Evolutionary conservation across 768 basidiomycete genomes (phyloP).

Genomic region (Leccinum boreale): DNA sequence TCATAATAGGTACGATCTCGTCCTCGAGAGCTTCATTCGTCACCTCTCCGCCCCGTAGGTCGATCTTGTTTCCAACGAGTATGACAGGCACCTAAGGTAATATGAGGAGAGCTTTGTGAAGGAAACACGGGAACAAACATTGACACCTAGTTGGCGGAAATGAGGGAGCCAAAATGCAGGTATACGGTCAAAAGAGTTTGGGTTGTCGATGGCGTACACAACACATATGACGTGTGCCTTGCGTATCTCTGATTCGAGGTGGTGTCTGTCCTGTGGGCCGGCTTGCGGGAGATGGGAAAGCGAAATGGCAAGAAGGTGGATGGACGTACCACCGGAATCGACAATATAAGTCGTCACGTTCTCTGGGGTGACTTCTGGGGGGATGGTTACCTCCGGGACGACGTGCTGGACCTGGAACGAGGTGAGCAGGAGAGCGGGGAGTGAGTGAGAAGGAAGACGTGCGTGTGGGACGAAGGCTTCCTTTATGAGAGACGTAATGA

Average conservation of each 20-base stretch:
- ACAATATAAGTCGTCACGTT: slow-evolving; percentile 98
- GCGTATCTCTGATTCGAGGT: slow-evolving; percentile 92
- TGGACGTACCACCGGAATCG: slow-evolving; percentile 83
- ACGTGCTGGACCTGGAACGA: slow-evolving; percentile 79
- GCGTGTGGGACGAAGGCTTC: slow-evolving; percentile 91
- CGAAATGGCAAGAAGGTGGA: not conserved
- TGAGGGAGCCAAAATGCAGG: slow-evolving; percentile 98
- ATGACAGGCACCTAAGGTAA: slow-evolving; percentile 83
- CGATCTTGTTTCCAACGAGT: slow-evolving; percentile 97
- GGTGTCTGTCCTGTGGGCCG: slow-evolving; percentile 77
- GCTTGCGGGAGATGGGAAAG: slow-evolving; percentile 44
- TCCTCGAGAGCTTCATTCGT: slow-evolving; percentile 93
- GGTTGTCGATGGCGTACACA: slow-evolving; percentile 95
- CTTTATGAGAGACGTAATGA: slow-evolving; percentile 95
- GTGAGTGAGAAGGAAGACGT: slow-evolving; percentile 20
- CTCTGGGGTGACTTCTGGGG: slow-evolving; percentile 95
- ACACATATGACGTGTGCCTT: slow-evolving; percentile 98
- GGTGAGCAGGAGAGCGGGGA: slow-evolving; percentile 1
- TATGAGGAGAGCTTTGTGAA: slow-evolving; percentile 5
- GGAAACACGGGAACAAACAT: slow-evolving; percentile 50
- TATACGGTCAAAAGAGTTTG: slow-evolving; percentile 94
- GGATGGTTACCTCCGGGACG: slow-evolving; percentile 96
- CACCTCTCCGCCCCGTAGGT: slow-evolving; percentile 87
- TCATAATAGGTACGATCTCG: slow-evolving; percentile 96
- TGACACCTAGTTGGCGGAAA: slow-evolving; percentile 92